phyloP scores from a whole-genome alignment of 148 eudicot genomes.

The Rhododendron griersonianum region DNA sequence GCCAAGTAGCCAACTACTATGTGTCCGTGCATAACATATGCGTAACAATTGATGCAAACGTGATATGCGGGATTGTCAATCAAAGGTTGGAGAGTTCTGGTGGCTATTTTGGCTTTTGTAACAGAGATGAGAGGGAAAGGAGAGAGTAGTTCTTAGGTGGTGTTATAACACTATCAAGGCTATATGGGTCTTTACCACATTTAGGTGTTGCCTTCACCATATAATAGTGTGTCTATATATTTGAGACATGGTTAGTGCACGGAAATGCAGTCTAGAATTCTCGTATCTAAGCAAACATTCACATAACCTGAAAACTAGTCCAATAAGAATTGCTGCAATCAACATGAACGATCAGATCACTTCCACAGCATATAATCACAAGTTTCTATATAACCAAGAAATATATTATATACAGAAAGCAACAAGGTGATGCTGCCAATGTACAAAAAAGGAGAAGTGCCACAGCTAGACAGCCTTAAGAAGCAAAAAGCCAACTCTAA shows the following conservation, averaged over 20 bases:
- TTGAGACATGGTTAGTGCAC: neutral
- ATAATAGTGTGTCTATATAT: neutral
- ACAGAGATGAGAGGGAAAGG: neutral
- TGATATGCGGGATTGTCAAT: neutral
- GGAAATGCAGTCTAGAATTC: neutral
- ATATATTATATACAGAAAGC: neutral
- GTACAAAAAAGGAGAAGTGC: neutral
- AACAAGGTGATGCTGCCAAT: neutral
- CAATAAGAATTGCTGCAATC: constrained; percentile 6
- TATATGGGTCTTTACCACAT: neutral
- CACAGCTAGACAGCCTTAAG: neutral
- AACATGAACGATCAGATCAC: neutral
- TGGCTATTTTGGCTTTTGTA: neutral
- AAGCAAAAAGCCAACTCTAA: neutral
- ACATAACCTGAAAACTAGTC: neutral
- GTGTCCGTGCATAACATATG: neutral
- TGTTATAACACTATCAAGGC: neutral
- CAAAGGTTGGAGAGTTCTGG: neutral
- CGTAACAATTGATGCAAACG: neutral
- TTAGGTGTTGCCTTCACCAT: neutral
- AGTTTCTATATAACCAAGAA: neutral
- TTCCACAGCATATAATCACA: neutral
- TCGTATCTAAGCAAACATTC: neutral
- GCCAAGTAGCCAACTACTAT: neutral
- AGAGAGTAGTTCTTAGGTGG: neutral